Evolutionary conservation across 306 rosid genomes (phyloP).

Genomic region (Lathyrus oleraceus): DNA sequence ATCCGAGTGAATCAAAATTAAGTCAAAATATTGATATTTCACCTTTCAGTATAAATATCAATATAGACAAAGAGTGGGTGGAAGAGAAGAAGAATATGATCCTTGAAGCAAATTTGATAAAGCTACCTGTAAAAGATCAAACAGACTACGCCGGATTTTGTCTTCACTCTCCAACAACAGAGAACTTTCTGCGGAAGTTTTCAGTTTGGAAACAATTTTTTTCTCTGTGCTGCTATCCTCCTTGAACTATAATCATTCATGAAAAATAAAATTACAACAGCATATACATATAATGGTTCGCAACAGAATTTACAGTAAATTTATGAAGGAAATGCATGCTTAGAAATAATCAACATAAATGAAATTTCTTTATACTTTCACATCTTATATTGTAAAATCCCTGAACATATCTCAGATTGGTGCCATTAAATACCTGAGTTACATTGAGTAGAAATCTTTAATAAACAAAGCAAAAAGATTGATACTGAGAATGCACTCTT

Average conservation of each 20-base stretch:
- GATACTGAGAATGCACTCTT: not conserved
- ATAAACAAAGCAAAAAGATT: constrained; percentile 10
- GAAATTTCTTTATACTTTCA: constrained; percentile 17
- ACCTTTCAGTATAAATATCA: constrained; percentile 23
- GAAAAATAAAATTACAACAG: constrained; percentile 16
- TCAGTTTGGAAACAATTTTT: constrained; percentile 79
- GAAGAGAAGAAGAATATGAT: not conserved
- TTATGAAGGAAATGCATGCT: constrained; percentile 14
- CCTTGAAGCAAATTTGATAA: constrained; percentile 10
- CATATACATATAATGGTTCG: constrained; percentile 11
- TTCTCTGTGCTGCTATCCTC: constrained; percentile 89
- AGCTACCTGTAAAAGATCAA: constrained; percentile 77
- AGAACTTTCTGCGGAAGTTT: constrained; percentile 58
- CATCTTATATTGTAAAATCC: constrained; percentile 28
- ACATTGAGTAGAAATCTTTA: constrained; percentile 3
- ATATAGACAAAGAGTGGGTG: not conserved
- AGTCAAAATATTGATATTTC: constrained; percentile 5
- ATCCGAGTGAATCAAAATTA: constrained; percentile 23
- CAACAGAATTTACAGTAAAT: constrained; percentile 12
- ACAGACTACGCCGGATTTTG: constrained; percentile 61
- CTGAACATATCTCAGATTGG: not conserved
- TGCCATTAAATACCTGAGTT: not conserved
- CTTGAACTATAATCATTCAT: constrained; percentile 62
- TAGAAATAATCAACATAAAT: constrained; percentile 24
- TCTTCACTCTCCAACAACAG: constrained; percentile 59